These are phyloP conservation scores for Ceratocystis colombiana DNA, from an alignment of 2,329 filamentous ascomycete genomes.

Conservation along the genomic window DNA sequence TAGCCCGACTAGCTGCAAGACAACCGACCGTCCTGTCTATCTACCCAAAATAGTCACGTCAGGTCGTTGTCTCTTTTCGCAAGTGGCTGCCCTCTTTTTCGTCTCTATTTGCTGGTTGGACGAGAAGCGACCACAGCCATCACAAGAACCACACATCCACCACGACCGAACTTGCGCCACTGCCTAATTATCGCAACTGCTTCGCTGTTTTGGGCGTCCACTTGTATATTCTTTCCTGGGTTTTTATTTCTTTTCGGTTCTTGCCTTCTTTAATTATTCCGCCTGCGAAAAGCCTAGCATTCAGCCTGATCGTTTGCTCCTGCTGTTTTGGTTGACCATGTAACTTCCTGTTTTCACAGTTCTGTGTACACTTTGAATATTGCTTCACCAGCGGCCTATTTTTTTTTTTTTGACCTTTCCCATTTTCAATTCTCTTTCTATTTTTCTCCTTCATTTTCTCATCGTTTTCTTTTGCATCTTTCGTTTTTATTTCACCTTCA, in stretches of 20 bases:
- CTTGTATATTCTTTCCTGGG: neutral
- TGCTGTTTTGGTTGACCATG: conserved; percentile 14
- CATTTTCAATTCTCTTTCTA: neutral
- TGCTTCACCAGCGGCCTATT: conserved; percentile 7
- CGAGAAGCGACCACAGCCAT: neutral
- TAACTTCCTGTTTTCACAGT: conserved; percentile 10
- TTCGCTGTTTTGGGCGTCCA: neutral
- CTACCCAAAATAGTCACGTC: conserved; percentile 7
- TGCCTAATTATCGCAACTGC: conserved; percentile 8
- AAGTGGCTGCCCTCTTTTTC: neutral
- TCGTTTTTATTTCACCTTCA: neutral
- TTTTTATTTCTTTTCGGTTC: neutral
- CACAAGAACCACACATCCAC: neutral
- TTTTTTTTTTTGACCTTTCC: neutral
- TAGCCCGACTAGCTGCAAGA: neutral
- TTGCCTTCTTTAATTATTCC: neutral
- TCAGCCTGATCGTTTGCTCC: conserved; percentile 12
- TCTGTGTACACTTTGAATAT: conserved; percentile 2
- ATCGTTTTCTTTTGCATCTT: conserved; percentile 12
- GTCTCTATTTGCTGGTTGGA: neutral
- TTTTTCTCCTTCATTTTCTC: conserved; percentile 7
- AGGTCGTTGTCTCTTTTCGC: conserved; percentile 2
- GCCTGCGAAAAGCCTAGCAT: neutral
- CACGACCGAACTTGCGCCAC: neutral
- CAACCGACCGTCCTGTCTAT: neutral